Percentiles rank a stretch among this genome's conserved stretches.
Evolutionary conservation across 2,329 filamentous ascomycete species (phyloP).

Genomic region (Sporothrix brunneoviolacea): DNA sequence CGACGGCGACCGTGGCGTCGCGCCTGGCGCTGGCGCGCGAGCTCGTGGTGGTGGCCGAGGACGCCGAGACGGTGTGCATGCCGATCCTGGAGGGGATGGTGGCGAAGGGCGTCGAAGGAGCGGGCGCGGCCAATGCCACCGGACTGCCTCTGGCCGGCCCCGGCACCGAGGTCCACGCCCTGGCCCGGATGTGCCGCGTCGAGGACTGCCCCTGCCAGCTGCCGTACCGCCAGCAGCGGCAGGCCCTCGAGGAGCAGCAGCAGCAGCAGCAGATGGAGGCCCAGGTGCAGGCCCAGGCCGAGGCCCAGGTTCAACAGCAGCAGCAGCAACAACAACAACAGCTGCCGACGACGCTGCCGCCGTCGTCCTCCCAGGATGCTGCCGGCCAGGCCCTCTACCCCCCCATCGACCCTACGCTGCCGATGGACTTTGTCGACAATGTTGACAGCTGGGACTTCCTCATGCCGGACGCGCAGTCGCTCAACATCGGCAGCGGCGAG

Average conservation of each 20-base stretch:
- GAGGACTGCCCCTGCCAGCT: slow-evolving; percentile 10
- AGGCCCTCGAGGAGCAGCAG: slow-evolving; percentile 8
- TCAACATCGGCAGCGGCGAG: slow-evolving; percentile 11
- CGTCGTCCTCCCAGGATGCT: too few relatives aligned
- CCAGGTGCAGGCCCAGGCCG: not conserved
- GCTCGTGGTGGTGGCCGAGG: slow-evolving; percentile 13
- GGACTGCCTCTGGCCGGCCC: not conserved
- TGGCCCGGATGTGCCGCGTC: not conserved
- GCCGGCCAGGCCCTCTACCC: not conserved
- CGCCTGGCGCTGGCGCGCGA: slow-evolving; percentile 1
- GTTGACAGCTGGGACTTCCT: slow-evolving; percentile 37
- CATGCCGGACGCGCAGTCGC: slow-evolving; percentile 24
- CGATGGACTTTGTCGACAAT: slow-evolving; percentile 2
- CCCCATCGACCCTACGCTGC: not conserved
- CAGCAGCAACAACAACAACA: slow-evolving; percentile 4
- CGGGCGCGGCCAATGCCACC: slow-evolving; percentile 11
- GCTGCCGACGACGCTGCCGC: not conserved
- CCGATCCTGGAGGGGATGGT: slow-evolving; percentile 20
- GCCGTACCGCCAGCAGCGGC: not conserved
- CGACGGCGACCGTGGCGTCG: slow-evolving; percentile 23
- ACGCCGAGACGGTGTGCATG: slow-evolving; percentile 20
- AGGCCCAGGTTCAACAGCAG: not conserved
- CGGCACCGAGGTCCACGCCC: not conserved
- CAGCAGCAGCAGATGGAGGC: not conserved
- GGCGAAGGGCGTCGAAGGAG: not conserved